Conservation (phyloP, 75 land plant genomes). For the Sequoiadendron giganteum region DNA sequence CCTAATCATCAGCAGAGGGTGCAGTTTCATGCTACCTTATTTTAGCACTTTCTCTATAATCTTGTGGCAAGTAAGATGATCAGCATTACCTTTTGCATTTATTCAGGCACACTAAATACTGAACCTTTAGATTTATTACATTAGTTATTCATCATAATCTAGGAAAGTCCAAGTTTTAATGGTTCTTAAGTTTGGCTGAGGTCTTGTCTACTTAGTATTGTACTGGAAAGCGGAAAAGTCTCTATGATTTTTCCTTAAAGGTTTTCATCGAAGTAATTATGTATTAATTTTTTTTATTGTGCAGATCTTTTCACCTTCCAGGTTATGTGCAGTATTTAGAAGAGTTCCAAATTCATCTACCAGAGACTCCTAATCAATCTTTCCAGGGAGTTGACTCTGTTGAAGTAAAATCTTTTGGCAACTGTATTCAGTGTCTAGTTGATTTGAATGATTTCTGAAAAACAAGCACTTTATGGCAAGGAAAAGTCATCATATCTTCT, state of each 20-base stretch:
- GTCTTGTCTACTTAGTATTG: background rate
- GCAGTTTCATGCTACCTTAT: background rate
- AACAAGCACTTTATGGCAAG: background rate
- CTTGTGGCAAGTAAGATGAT: background rate
- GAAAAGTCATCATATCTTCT: background rate
- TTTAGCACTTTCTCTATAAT: background rate
- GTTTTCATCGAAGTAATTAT: background rate
- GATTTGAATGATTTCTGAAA: background rate
- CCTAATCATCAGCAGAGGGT: background rate
- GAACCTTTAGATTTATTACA: background rate
- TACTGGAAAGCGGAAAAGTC: background rate
- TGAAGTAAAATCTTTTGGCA: background rate
- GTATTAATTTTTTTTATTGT: background rate
- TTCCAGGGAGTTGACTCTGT: background rate
- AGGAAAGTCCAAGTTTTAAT: background rate
- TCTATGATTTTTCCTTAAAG: background rate
- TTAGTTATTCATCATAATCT: background rate
- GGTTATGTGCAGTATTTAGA: constrained; percentile 4
- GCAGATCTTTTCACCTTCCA: constrained; percentile 4
- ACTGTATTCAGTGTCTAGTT: background rate
- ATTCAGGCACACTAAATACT: background rate
- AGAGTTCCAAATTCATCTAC: background rate
- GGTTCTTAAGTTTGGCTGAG: background rate
- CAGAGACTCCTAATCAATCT: background rate
- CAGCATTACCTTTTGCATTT: background rate